A percentile compares a stretch with the other conserved stretches of the same genome.
These are phyloP conservation scores for Diophrys sp. DNA, from an alignment of 73 alveolate species.

Conservation along the genomic window DNA sequence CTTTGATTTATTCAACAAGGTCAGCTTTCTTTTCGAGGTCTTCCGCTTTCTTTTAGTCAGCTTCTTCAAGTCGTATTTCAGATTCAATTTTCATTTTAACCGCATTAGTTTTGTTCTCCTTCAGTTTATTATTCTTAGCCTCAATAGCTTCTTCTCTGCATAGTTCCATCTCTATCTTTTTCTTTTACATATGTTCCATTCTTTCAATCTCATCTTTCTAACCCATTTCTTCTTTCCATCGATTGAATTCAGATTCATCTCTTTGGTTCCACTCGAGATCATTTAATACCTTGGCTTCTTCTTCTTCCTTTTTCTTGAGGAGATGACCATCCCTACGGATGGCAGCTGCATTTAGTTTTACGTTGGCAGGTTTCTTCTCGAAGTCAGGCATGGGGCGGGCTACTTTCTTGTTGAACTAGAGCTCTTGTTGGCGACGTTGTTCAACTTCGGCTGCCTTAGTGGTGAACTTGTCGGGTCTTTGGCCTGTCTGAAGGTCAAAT, in stretches of 20 bases:
- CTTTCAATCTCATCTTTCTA: constrained; percentile 90
- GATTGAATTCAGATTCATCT: constrained; percentile 92
- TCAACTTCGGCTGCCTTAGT: constrained; percentile 60
- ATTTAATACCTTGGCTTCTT: constrained; percentile 85
- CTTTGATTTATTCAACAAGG: not conserved
- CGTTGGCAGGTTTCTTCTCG: constrained; percentile 78
- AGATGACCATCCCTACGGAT: constrained; percentile 91
- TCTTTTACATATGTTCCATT: constrained; percentile 89
- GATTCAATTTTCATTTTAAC: constrained; percentile 76
- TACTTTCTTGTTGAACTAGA: constrained; percentile 63
- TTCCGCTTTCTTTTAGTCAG: constrained; percentile 30
- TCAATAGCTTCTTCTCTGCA: constrained; percentile 97
- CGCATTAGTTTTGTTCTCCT: constrained; percentile 84
- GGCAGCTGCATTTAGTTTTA: constrained; percentile 96
- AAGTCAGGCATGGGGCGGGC: constrained; percentile 73
- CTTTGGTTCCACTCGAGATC: constrained; percentile 88
- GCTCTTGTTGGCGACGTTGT: constrained; percentile 41
- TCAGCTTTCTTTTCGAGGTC: constrained; percentile 55
- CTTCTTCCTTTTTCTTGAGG: constrained; percentile 88
- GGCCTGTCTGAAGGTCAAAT: constrained; percentile 14
- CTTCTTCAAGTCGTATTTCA: not conserved
- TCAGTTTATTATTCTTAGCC: constrained; percentile 85
- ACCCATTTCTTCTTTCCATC: constrained; percentile 91
- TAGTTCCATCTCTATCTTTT: constrained; percentile 97
- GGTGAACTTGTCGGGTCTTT: constrained; percentile 42